Base-by-base conservation (phyloP, 2,329 filamentous ascomycete species). In the Leptographium wingfieldii region DNA sequence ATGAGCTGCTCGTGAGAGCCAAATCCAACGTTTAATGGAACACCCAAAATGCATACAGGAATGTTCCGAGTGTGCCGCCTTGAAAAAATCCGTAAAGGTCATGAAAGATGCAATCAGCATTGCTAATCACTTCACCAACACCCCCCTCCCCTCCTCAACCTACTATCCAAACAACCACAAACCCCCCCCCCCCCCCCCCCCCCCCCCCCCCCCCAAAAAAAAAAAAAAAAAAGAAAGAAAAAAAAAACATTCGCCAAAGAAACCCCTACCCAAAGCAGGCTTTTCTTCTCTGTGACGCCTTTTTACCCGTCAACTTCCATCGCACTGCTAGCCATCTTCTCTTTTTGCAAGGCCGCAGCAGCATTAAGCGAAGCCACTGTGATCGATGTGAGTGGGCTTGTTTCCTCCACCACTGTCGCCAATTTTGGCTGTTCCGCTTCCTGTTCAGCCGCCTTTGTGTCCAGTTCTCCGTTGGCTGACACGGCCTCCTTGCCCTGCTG, bases 281-380 rank as follows among this genome's bases (percentile, higher is more conserved):
- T 43, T 46, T 40, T 14, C 19, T 46, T 46, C 40, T 19, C 43
- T 46, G 43, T 46, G 43, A 19, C 43, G 43, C 43, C 16, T 46
- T n/a, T 43, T 60, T 40, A 63, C 5, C 55, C 48, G 31, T 64
- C 62, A 1, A 63, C 52, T 22, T 62, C 59, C 62, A 64, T 63
- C 40, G 60, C 56, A 3, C 22, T 49, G 49, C 48, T 43, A 3
- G 56, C 43, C 25, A 22, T 56, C 53, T 12, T 38, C 33, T n/a
- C 29, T 19, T 35, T 59, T 46, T 46, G 16, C 43, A 46, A 6
- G 14, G 43, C 43, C 43, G 14, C 43, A 46, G 48, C 48, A 12
- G 48, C 48, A 25, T 14, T 16, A 3, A 16, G 9, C 48, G 48
- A 12, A 11, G 48, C 48, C 12, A 51, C 48, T 12, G 48, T 51